phyloP scores from a whole-genome alignment of 176 grass and related monocot species.

The Carex kokanica region DNA sequence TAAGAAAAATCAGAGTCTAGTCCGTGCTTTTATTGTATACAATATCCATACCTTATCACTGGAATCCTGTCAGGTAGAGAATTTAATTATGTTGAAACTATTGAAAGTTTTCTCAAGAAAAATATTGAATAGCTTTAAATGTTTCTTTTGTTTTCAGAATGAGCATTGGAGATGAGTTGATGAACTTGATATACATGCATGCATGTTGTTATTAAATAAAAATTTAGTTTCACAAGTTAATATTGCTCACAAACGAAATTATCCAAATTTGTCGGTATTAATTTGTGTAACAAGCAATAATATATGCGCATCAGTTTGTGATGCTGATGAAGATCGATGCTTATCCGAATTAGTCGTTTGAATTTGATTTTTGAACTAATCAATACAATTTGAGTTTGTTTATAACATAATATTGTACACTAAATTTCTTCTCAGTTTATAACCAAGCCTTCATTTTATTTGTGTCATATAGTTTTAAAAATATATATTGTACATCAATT shows the following conservation, averaged over 20 bases:
- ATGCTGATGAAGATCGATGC: no score
- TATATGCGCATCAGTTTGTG: no score
- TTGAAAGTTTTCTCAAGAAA: not conserved
- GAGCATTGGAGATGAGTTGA: not conserved
- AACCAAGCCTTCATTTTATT: not conserved
- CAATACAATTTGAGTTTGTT: not conserved
- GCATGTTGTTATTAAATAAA: not conserved
- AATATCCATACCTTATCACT: constrained; percentile 12
- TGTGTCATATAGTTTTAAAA: not conserved
- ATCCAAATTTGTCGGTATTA: not conserved
- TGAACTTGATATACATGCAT: not conserved
- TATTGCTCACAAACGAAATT: not conserved
- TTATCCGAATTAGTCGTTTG: no score
- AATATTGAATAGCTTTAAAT: not conserved
- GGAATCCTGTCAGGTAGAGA: not conserved
- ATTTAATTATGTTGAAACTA: constrained; percentile 4
- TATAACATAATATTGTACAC: not conserved
- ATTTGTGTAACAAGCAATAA: no score
- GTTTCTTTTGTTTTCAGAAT: not conserved
- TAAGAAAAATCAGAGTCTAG: not conserved
- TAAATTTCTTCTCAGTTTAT: not conserved
- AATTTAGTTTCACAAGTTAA: not conserved
- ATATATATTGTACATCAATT: not conserved
- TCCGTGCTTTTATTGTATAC: not conserved
- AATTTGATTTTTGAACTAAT: not conserved